Evolutionary conservation across 1,284 basidiomycete species (phyloP), one percentile per base, ranked within the genome.

Genomic region (Grifola frondosa): DNA sequence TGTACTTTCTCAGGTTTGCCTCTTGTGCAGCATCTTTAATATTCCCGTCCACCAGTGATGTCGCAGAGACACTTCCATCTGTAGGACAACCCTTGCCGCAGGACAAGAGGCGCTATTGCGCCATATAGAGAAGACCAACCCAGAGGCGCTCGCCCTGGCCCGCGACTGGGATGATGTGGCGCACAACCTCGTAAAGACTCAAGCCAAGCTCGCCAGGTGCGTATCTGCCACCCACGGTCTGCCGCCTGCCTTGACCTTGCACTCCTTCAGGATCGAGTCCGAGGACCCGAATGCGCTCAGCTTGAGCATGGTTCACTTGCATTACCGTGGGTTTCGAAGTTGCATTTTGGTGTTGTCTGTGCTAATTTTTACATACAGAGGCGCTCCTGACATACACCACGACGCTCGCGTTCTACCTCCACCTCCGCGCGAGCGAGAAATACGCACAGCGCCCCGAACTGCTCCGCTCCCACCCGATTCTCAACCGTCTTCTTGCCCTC

Each of bases 391-490:
- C 94, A 8, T 99, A 99, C 63, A 78, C 89, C 8, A 91, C 93
- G 1, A 88, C 85, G 1, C 83, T 98, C 33, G 88, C 94, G 0
- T 98, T 95, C 71, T 98, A 97, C 70, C 75, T 99, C 38, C 84
- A 95, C 63, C 76, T 99, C 20, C 82, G 91, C 12, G 73, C 88
- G 16, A 78, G 77, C 39, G 70, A 78, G 30, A 77, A 84, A 67
- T 79, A 88, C 62, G 65, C 75, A 30, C 63, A 73, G 52, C 69
- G 77, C 13, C 87, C 88, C 2, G 75, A 85, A 22, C 68, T 77
- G 25, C 77, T 95, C 28, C 74, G 81, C 50, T 68, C 74, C 1
- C 88, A 93, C 60, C 90, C 92, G 1, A 83, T 97, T 53, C 73
- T 97, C 50, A 67, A 73, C 19, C 88, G 95, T 11, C 78, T 99